A percentile compares a stretch with the other conserved stretches of the same genome.
These are phyloP conservation scores for Epichloe elymi DNA, from an alignment of 2,329 filamentous ascomycete genomes.

Conservation along the genomic window DNA sequence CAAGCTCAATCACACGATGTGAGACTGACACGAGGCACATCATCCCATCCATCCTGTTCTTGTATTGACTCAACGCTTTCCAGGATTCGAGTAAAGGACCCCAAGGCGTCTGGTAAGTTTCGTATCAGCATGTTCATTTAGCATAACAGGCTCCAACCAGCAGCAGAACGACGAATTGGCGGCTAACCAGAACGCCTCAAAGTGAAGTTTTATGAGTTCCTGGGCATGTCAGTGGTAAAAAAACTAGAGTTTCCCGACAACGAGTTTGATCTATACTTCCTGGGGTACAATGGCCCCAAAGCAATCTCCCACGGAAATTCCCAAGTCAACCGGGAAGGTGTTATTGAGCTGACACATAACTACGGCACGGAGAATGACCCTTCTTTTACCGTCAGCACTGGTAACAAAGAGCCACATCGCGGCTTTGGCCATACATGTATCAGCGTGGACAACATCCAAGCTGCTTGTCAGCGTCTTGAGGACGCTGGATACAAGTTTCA, in stretches of 20 bases:
- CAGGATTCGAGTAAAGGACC: constrained; percentile 91
- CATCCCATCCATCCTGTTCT: not conserved
- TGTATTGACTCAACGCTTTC: constrained; percentile 6
- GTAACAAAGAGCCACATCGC: constrained; percentile 77
- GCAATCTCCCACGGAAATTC: constrained; percentile 62
- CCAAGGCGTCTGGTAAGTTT: constrained; percentile 55
- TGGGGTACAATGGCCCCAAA: constrained; percentile 69
- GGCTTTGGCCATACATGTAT: constrained; percentile 83
- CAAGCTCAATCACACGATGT: constrained; percentile 85
- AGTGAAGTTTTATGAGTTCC: constrained; percentile 88
- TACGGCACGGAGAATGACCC: constrained; percentile 83
- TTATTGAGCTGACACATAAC: constrained; percentile 75
- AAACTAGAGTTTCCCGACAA: constrained; percentile 71
- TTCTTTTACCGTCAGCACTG: constrained; percentile 69
- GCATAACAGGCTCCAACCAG: not conserved
- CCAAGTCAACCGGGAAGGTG: constrained; percentile 69
- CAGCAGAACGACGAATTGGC: not conserved
- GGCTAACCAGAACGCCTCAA: constrained; percentile 8
- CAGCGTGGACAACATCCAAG: constrained; percentile 71
- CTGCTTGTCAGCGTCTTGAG: constrained; percentile 78
- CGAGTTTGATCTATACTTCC: constrained; percentile 93
- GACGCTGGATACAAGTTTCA: constrained; percentile 88
- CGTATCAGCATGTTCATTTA: too few species aligned
- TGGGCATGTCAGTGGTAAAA: constrained; percentile 75
- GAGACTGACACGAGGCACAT: constrained; percentile 13